phyloP scores from a whole-genome alignment of 495 filamentous ascomycete genomes.

The Aspergillus wentii region DNA sequence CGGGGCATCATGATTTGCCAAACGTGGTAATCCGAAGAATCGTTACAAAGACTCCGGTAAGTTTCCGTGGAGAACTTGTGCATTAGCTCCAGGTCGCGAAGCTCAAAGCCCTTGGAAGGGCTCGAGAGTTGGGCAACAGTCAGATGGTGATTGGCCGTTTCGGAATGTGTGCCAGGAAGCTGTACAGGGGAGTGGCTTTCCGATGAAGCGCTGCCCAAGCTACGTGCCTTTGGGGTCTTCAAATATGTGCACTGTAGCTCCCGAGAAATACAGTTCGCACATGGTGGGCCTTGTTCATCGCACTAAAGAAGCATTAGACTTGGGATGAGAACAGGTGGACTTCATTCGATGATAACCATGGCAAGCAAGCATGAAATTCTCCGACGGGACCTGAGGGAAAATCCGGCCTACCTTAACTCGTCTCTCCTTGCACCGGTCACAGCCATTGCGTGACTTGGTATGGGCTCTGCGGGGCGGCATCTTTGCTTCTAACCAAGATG shows the following conservation, averaged over 20 bases:
- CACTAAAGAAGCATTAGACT: slow-evolving; percentile 28
- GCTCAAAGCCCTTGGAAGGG: slow-evolving; percentile 14
- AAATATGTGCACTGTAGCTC: slow-evolving; percentile 35
- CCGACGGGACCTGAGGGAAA: neutral
- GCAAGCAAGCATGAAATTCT: neutral
- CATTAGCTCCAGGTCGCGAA: slow-evolving; percentile 36
- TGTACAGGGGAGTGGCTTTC: too few relatives aligned
- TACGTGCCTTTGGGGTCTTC: slow-evolving; percentile 18
- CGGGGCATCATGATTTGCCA: slow-evolving; percentile 42
- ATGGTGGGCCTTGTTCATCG: slow-evolving; percentile 41
- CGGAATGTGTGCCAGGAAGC: too few relatives aligned
- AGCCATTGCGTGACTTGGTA: slow-evolving; percentile 54
- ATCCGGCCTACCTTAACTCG: slow-evolving; percentile 45
- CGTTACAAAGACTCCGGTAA: slow-evolving; percentile 27
- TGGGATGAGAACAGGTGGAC: neutral
- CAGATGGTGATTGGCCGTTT: too few relatives aligned
- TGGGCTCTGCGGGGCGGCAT: slow-evolving; percentile 42
- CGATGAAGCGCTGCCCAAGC: slow-evolving; percentile 5
- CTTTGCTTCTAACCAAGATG: slow-evolving; percentile 1
- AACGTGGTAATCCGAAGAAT: slow-evolving; percentile 18
- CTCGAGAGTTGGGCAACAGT: too few relatives aligned
- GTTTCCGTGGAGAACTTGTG: slow-evolving; percentile 40
- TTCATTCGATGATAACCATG: too few relatives aligned
- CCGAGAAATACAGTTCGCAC: slow-evolving; percentile 38
- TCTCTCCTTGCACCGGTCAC: slow-evolving; percentile 53